These are phyloP conservation scores for Thinopyrum elongatum DNA, from an alignment of 176 grass and related monocot species.

Conservation along the genomic window DNA sequence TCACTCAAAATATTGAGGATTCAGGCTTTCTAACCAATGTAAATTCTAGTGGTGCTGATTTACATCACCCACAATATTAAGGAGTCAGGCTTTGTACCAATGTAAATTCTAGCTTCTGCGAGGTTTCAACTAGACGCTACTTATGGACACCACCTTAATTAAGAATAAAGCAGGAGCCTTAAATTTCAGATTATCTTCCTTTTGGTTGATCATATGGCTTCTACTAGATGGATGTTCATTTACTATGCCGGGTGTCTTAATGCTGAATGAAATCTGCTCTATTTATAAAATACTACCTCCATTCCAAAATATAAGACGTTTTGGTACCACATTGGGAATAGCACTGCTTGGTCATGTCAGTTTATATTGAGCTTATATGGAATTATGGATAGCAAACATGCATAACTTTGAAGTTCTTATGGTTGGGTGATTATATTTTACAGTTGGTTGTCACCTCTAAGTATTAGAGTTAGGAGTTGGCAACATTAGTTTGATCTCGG, in stretches of 20 bases:
- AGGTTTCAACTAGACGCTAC: background rate
- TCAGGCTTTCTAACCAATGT: background rate
- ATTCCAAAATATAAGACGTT: too few species aligned
- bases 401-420: background rate
- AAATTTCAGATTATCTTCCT: background rate
- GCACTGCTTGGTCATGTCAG: background rate
- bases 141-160: background rate
- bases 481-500: background rate
- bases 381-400: background rate
- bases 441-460: background rate
- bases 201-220: background rate
- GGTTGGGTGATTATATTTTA: background rate
- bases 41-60: background rate
- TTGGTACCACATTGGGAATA: too few species aligned
- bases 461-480: background rate
- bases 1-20: background rate
- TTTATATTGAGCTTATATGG: background rate
- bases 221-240: background rate
- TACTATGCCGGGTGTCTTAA: background rate
- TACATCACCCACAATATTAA: background rate
- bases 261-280: background rate
- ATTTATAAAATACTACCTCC: background rate
- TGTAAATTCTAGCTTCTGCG: background rate
- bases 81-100: background rate
- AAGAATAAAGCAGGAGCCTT: background rate